Evolutionary conservation across 1,284 basidiomycete species (phyloP).

Genomic region (Lignosus rhinocerotis): DNA sequence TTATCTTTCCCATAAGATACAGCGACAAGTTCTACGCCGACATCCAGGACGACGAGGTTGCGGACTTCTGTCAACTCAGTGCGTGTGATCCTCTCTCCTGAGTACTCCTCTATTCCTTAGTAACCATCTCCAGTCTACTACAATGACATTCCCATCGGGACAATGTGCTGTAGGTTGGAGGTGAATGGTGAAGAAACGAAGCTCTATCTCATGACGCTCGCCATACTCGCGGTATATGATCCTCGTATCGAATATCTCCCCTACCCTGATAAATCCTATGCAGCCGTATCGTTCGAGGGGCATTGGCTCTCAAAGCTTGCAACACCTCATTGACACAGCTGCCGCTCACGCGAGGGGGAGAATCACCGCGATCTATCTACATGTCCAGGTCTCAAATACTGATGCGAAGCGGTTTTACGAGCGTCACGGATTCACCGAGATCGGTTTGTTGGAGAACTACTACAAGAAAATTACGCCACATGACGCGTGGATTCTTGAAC

Average conservation of each 20-base stretch:
- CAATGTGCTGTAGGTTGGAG: conserved; percentile 78
- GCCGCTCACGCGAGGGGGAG: conserved; percentile 54
- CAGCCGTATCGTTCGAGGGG: conserved; percentile 79
- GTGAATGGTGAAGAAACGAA: conserved; percentile 53
- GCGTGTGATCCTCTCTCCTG: conserved; percentile 28
- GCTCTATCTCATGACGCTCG: conserved; percentile 85
- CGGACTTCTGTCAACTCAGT: conserved; percentile 81
- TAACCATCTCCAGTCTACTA: conserved; percentile 62
- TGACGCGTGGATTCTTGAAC: conserved; percentile 80
- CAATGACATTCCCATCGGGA: conserved; percentile 83
- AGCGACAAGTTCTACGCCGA: conserved; percentile 81
- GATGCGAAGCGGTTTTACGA: conserved; percentile 79
- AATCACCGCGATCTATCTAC: conserved; percentile 71
- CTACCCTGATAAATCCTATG: conserved; percentile 15
- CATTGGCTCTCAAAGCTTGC: conserved; percentile 67
- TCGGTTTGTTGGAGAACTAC: conserved; percentile 65
- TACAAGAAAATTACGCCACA: conserved; percentile 81
- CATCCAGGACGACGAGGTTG: conserved; percentile 67
- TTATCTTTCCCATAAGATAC: conserved; percentile 80
- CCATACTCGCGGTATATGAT: conserved; percentile 70
- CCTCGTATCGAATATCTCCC: conserved; percentile 17
- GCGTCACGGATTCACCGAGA: conserved; percentile 70
- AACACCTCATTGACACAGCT: conserved; percentile 65
- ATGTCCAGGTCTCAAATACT: conserved; percentile 75
- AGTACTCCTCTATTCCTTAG: not conserved